phyloP scores from a whole-genome alignment of 371 early-diverging fungal genomes.

The Blakeslea trispora region DNA sequence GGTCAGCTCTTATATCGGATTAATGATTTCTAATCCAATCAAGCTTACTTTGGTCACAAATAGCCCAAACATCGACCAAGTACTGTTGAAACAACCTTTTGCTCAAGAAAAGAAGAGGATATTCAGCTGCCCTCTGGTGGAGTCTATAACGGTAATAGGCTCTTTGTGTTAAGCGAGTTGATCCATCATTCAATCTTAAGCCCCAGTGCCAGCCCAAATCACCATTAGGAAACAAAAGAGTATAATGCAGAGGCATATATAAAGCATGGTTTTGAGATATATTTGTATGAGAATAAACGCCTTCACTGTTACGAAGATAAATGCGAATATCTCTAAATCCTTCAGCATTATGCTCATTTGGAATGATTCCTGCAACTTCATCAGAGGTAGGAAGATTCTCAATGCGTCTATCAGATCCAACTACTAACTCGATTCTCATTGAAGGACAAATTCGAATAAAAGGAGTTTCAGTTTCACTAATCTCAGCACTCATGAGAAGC shows the following conservation, averaged over 20 bases:
- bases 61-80: conserved; percentile 10
- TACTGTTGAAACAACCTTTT: conserved; percentile 10
- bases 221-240: conserved; percentile 2
- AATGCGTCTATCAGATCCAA: not conserved
- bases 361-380: not conserved
- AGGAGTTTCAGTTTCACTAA: too few relatives aligned
- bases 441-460: not conserved
- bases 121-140: not conserved
- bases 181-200: not conserved
- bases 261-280: not conserved
- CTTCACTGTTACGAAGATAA: not conserved
- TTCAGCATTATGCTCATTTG: not conserved
- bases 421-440: not conserved
- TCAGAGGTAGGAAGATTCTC: not conserved
- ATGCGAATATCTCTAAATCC: not conserved
- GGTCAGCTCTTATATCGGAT: not conserved
- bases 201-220: conserved; percentile 1
- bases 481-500: too few relatives aligned
- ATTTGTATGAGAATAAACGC: not conserved
- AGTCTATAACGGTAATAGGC: conserved; percentile 4
- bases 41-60: conserved; percentile 9
- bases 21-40: not conserved
- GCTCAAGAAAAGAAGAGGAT: not conserved
- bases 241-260: conserved; percentile 8
- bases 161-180: not conserved